Base-by-base conservation (phyloP, 1,139 yeast species). In the Zygoascus hellenicus region DNA sequence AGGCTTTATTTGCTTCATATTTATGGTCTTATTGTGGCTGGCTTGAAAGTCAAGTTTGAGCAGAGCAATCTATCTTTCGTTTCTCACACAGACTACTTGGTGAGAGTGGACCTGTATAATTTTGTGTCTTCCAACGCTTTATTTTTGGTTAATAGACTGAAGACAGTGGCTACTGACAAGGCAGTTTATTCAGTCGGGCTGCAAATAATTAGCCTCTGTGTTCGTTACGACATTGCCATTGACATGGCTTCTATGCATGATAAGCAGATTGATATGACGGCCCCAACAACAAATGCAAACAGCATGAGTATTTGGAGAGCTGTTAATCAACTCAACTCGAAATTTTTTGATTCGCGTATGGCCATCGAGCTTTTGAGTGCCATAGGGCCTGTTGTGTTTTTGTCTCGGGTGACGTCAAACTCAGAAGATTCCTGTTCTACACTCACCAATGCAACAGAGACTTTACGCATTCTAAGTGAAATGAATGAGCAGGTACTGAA, bases 71-170 rank as follows among this genome's bases (percentile, higher is more conserved):
- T 44, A 4, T 38, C 43, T n/a, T 17, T 26, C 11, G 22, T 33
- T 16, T 19, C 43, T 26, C 33, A 44, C 3, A 32, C 28, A 5
- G 47, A 32, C 5, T 38, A 16, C 22, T 22, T 44, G 30, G 9
- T 44, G 16, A 32, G 47, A 10, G 9, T 32, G 16, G 47, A 44
- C 14, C 28, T 44, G 43, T 33, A 38, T 5, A 26, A 30, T 5
- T 19, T 44, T 15, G 34, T 39, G 1, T 35, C 36, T 19, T 2
- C 15, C 9, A 19, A 22, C 14, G 17, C 39, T 14, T 26, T 16
- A 5, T 10, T 33, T 5, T 19, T 42, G 7, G 30, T 33, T n/a
- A 36, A 11, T 15, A 36, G 22, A n/a, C 5, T n/a, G 5, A 36
- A 36, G 17, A 19, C 39, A 9, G 22, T 36, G 19, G 39, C 15